These are phyloP conservation scores for Aspergillus sp. DNA, from an alignment of 2,329 filamentous ascomycete genomes.

Conservation along the genomic window DNA sequence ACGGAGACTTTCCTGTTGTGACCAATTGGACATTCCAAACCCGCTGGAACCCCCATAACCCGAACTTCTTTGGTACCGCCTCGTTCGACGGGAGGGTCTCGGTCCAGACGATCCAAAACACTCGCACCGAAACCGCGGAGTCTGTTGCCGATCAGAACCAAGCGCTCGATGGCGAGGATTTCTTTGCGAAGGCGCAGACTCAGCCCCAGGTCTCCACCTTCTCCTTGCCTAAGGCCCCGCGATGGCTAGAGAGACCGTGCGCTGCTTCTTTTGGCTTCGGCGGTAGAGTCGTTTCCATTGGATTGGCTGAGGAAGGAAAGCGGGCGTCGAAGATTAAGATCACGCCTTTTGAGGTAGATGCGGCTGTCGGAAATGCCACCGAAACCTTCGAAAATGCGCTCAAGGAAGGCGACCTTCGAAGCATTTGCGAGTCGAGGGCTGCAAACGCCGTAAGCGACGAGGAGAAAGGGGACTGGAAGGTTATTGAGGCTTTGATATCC, in stretches of 20 bases:
- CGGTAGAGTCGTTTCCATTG: slow-evolving; percentile 76
- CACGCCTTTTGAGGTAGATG: slow-evolving; percentile 80
- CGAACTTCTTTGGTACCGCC: slow-evolving; percentile 83
- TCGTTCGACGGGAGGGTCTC: slow-evolving; percentile 96
- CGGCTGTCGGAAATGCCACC: slow-evolving; percentile 70
- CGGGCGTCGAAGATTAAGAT: slow-evolving; percentile 70
- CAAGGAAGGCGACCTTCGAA: slow-evolving; percentile 63
- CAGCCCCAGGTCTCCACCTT: slow-evolving; percentile 88
- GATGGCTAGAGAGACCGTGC: slow-evolving; percentile 77
- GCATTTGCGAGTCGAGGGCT: slow-evolving; percentile 72
- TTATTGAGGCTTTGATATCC: slow-evolving; percentile 79
- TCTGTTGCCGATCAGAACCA: slow-evolving; percentile 53
- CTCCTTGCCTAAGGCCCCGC: slow-evolving; percentile 73
- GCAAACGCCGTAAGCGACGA: slow-evolving; percentile 69
- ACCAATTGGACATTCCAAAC: slow-evolving; percentile 99
- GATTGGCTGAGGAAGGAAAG: slow-evolving; percentile 52
- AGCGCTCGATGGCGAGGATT: slow-evolving; percentile 81
- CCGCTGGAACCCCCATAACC: slow-evolving; percentile 86
- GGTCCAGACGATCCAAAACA: slow-evolving; percentile 88
- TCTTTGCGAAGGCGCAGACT: slow-evolving; percentile 87
- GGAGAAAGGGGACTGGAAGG: slow-evolving; percentile 92
- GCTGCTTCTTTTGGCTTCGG: slow-evolving; percentile 92
- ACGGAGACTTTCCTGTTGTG: slow-evolving; percentile 90
- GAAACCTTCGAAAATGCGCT: slow-evolving; percentile 80
- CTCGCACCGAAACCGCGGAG: slow-evolving; percentile 62